A percentile compares a stretch with the other conserved stretches of the same genome.
Evolutionary conservation across 2,329 filamentous ascomycete species (phyloP).

Genomic region (Thermoascus crustaceus): DNA sequence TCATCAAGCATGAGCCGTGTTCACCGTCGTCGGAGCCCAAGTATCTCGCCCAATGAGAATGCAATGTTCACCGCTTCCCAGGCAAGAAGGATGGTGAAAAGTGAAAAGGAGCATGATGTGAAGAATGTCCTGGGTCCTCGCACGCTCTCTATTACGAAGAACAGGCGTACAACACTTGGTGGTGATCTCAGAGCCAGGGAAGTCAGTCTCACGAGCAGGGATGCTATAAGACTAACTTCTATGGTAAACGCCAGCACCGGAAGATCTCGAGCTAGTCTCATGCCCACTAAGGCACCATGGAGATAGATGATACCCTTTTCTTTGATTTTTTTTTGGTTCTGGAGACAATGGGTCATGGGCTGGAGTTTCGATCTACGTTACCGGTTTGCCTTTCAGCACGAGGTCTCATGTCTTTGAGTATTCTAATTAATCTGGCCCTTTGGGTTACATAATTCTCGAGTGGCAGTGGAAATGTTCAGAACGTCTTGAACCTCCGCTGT

Average conservation of each 20-base stretch:
- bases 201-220: slow-evolving; percentile 29
- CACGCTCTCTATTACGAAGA: slow-evolving; percentile 51
- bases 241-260: slow-evolving; percentile 29
- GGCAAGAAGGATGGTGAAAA: slow-evolving; percentile 58
- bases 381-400: slow-evolving; percentile 19
- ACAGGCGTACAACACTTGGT: slow-evolving; percentile 35
- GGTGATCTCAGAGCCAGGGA: slow-evolving; percentile 34
- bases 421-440: not conserved
- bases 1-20: slow-evolving; percentile 34
- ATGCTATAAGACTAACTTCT: slow-evolving; percentile 31
- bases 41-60: slow-evolving; percentile 50
- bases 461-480: not conserved
- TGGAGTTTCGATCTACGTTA: slow-evolving; percentile 24
- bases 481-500: not conserved
- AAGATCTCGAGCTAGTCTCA: slow-evolving; percentile 22
- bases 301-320: slow-evolving; percentile 14
- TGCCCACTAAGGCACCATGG: slow-evolving; percentile 19
- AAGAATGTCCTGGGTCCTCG: slow-evolving; percentile 56
- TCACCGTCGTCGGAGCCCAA: slow-evolving; percentile 50
- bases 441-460: not conserved
- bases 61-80: slow-evolving; percentile 57
- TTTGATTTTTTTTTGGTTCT: slow-evolving; percentile 10
- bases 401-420: not conserved
- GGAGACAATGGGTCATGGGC: slow-evolving; percentile 13
- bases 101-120: slow-evolving; percentile 49